These are phyloP conservation scores for Trametes villosa DNA, from an alignment of 768 basidiomycete species.

Conservation along the genomic window DNA sequence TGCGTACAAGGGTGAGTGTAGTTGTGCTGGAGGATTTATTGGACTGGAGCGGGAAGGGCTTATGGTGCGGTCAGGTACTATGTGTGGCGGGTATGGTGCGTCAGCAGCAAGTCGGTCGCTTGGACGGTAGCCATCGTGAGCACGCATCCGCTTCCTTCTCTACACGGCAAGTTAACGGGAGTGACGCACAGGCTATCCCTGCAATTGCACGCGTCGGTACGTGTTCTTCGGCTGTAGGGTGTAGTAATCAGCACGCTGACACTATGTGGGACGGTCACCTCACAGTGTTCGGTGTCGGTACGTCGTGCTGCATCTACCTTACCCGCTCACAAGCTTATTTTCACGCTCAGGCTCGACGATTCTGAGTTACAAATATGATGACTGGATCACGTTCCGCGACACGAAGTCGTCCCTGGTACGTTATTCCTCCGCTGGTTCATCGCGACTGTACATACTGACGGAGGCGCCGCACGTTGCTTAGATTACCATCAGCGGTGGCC, in stretches of 20 bases:
- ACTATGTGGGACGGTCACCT: neutral
- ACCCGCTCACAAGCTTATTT: neutral
- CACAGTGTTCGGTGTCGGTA: constrained; percentile 11
- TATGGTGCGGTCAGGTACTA: neutral
- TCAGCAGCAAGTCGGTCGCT: constrained; percentile 4
- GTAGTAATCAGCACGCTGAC: neutral
- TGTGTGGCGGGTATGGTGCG: constrained; percentile 15
- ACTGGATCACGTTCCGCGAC: constrained; percentile 5
- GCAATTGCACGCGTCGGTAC: constrained; percentile 4
- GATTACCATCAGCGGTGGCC: constrained; percentile 15
- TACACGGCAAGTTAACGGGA: neutral
- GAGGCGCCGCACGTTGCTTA: neutral
- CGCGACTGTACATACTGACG: neutral
- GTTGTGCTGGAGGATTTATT: too few species aligned
- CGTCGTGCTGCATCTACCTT: neutral
- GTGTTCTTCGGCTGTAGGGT: neutral
- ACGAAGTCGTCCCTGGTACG: constrained; percentile 4
- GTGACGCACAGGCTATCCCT: neutral
- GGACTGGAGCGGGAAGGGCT: neutral
- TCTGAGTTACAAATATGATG: neutral
- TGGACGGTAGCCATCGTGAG: constrained; percentile 7
- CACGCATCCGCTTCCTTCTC: too few species aligned
- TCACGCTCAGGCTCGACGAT: neutral
- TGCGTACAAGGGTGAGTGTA: constrained; percentile 11
- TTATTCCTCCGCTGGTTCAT: neutral